These are phyloP conservation scores for Sarcocystis neurona DNA, from an alignment of 169 alveolate genomes.

Conservation along the genomic window DNA sequence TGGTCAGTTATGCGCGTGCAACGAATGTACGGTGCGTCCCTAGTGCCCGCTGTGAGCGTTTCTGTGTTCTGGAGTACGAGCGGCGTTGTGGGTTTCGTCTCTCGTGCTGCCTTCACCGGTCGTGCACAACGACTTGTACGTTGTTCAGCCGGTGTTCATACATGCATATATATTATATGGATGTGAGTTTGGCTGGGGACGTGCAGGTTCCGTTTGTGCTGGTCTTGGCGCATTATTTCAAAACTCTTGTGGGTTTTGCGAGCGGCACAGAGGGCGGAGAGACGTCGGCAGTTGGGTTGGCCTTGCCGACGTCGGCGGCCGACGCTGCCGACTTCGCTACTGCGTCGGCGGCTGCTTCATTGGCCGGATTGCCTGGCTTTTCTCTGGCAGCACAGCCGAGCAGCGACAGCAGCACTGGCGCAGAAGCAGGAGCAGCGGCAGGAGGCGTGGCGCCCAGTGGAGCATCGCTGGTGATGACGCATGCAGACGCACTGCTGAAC, in stretches of 20 bases:
- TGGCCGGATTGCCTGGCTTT: neutral
- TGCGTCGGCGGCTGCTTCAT: neutral
- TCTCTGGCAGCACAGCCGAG: neutral
- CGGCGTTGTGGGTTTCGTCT: too few species aligned
- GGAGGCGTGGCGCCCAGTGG: neutral
- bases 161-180: too few species aligned
- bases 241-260: constrained; percentile 20
- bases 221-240: neutral
- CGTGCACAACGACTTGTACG: too few species aligned
- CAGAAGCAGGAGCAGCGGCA: neutral
- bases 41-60: too few species aligned
- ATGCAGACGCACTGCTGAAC: constrained; percentile 40
- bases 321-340: neutral
- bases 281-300: neutral
- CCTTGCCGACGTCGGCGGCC: neutral
- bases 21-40: too few species aligned
- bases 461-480: neutral
- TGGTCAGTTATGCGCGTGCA: too few species aligned
- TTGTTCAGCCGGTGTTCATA: too few species aligned
- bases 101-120: too few species aligned
- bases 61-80: too few species aligned
- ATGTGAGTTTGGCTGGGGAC: too few species aligned
- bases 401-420: neutral
- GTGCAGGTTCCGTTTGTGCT: neutral
- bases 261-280: neutral